Base-by-base conservation (phyloP, 2,329 filamentous ascomycete species). In the Cercospora sojina region DNA sequence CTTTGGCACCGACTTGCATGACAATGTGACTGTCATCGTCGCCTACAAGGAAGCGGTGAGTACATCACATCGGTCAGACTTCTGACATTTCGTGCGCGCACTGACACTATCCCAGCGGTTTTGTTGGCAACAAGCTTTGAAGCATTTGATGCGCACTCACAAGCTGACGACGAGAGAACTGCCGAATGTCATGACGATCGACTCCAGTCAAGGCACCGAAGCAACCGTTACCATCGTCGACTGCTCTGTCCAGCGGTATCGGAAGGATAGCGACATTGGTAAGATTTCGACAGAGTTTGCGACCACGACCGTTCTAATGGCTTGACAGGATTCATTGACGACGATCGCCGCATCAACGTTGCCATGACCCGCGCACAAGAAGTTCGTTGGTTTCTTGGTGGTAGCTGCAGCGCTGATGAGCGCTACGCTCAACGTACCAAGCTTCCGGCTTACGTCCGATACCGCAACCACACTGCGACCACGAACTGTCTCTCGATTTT, bases 201-300 rank as follows among this genome's bases (percentile, higher is more conserved):
- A 70, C 25, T 59, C 62, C 2, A 38, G 58, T 27, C 70, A 72
- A 55, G 69, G 67, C 56, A 49, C 68, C 20, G 64, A 69, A 43
- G 59, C 68, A 10, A 56, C 51, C 9, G 63, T 71, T 56, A 66
- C 66, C 6, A 67, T 71, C 55, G 49, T 72, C 55, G 70, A 70
- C 56, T 65, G 62, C 31, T 67, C 67, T 16, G 58, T 69, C n/a
- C 67, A 62, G 41, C 38, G 47, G 16, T 67, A 59, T 38, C 43
- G 58, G 27, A 35, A 56, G 10, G 49, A 59, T 25, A 41, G 38
- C 20, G 61, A 67, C 18, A 64, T 67, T 31, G 65, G 53, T 57
- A 57, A 32, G 53, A 18, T 32, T 20, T 6, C 29, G 31, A 31
- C 25, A 27, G 13, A 5, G 12, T 16, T n/a, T 57, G 2, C 16